Conservation (phyloP, 169 alveolate genomes). For the Babesia bovis region DNA sequence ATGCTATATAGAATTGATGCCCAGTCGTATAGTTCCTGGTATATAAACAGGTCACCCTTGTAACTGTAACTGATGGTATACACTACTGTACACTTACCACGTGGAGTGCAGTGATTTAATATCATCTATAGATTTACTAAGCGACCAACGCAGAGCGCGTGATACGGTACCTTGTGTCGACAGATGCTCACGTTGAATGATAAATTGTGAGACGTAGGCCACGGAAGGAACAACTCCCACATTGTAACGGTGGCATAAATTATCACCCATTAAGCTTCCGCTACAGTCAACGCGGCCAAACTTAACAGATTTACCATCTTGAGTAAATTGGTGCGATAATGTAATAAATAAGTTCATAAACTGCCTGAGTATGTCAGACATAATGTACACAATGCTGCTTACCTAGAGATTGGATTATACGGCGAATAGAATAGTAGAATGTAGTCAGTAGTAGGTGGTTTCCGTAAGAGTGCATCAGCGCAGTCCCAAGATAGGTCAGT, state of each 20-base stretch:
- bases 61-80: too few species aligned
- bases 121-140: slow-evolving; percentile 14
- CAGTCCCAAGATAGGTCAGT: slow-evolving; percentile 27
- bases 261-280: slow-evolving; percentile 8
- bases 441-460: slow-evolving; percentile 35
- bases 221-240: slow-evolving; percentile 41
- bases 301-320: slow-evolving; percentile 24
- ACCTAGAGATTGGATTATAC: slow-evolving; percentile 37
- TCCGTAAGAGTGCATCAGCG: neutral
- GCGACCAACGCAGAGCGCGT: slow-evolving; percentile 10
- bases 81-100: slow-evolving; percentile 9
- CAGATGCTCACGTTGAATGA: slow-evolving; percentile 27
- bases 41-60: slow-evolving; percentile 55
- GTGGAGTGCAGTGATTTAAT: slow-evolving; percentile 33
- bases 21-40: slow-evolving; percentile 55
- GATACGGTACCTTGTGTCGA: slow-evolving; percentile 2
- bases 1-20: slow-evolving; percentile 35
- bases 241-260: slow-evolving; percentile 51
- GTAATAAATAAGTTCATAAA: slow-evolving; percentile 23
- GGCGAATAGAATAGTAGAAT: slow-evolving; percentile 42
- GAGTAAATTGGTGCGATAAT: slow-evolving; percentile 33
- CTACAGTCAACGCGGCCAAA: slow-evolving; percentile 51
- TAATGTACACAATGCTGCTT: neutral
- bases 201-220: slow-evolving; percentile 33
- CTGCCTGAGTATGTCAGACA: slow-evolving; percentile 3